phyloP scores from a whole-genome alignment of 2,329 filamentous ascomycete species.

The Lecanoromycetidae sp. region DNA sequence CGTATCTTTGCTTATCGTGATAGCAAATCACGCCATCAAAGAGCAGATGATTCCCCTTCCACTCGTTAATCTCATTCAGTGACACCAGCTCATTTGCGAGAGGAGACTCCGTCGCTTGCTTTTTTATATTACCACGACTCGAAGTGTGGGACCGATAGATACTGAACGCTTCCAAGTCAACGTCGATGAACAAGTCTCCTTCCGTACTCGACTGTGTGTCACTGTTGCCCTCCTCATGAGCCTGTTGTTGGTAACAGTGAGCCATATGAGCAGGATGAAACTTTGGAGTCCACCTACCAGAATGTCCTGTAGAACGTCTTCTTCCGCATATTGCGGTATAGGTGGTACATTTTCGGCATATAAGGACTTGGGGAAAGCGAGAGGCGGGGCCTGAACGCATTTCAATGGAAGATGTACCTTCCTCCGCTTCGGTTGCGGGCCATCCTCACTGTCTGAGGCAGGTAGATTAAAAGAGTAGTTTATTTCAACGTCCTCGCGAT shows the following conservation, averaged over 20 bases:
- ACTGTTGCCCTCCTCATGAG: background rate
- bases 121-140: slow-evolving; percentile 20
- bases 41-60: slow-evolving; percentile 32
- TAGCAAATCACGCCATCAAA: slow-evolving; percentile 50
- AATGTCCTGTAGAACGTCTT: slow-evolving; percentile 2
- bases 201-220: background rate
- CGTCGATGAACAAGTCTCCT: slow-evolving; percentile 28
- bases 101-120: background rate
- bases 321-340: background rate
- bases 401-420: background rate
- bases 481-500: background rate
- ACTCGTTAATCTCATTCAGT: slow-evolving; percentile 41
- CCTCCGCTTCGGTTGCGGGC: background rate
- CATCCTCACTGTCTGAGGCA: background rate
- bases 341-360: background rate
- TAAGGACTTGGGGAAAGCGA: slow-evolving; percentile 8
- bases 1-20: slow-evolving; percentile 33
- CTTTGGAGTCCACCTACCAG: background rate
- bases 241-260: background rate
- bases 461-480: background rate
- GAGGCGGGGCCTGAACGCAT: background rate
- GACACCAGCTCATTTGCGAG: slow-evolving; percentile 40
- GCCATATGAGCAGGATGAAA: background rate
- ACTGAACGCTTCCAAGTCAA: slow-evolving; percentile 46
- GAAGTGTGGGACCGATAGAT: slow-evolving; percentile 38